Evolutionary conservation across 1,139 yeast species (phyloP), one percentile per base, ranked within the genome.

Genomic region (Zygosaccharomyces sapae): DNA sequence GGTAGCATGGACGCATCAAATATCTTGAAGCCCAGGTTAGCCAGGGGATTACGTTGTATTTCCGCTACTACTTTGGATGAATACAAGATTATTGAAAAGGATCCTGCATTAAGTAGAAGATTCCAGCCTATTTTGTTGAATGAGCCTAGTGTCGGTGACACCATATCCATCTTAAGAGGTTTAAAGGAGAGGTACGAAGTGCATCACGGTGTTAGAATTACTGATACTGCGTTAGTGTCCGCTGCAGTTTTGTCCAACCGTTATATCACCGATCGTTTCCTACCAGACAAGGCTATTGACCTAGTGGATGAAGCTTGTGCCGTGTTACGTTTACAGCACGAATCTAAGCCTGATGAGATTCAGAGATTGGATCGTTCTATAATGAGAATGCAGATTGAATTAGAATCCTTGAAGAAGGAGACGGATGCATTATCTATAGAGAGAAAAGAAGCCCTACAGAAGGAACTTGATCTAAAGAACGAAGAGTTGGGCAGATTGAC

Each of bases 231-330:
- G 0, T 74, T 92, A 49, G 97, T 92, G 1, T 86, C 96, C 0
- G 97, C 97, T 8, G 96, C 97, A 0, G 81, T 86, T 4, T 80
- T 89, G 61, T 83, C 96, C 29, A 87, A 88, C 61, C 76, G 98
- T 54, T 92, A 92, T 65, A 87, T 92, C 47, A 86, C 95, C 5
- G 97, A 92, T 65, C 71, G 97, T 47, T 88, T 81, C 60, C 72
- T 92, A 40, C 98, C 98, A 0, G 98, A 92, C 65, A 92, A 92
- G 70, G 97, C 97, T 8, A 89, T 92, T 56, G 97, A 92, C 68
- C 75, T 92, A 57, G 94, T 92, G 2, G 98, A 92, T 68, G 98
- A 92, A 65, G 97, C 98, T 0, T 89, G 97, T 69, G 92, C 97
- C 1, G 95, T 96, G 0, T 73, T 92, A 53, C 74, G 98, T 55